A percentile compares a stretch with the other conserved stretches of the same genome.
Conservation (phyloP, 805 yeast genomes). For the Saturnispora besseyi region DNA sequence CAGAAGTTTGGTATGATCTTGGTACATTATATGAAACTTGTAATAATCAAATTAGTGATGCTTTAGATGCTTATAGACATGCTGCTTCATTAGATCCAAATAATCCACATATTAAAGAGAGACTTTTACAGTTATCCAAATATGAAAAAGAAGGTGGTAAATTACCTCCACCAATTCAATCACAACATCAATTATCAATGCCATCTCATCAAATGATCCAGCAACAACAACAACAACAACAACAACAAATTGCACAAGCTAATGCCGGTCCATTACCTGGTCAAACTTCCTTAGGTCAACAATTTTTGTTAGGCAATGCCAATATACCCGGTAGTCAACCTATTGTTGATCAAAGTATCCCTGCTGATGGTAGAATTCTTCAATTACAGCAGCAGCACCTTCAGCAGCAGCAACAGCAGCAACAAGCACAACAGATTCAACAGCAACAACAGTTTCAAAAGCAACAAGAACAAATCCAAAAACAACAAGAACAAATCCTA, state of each 20-base stretch:
- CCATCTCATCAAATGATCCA: constrained; percentile 32
- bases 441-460: constrained; percentile 4
- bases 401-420: constrained; percentile 5
- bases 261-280: constrained; percentile 22
- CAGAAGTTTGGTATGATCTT: constrained; percentile 97
- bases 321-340: neutral
- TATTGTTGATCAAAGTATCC: neutral
- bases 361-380: constrained; percentile 1
- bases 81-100: constrained; percentile 94
- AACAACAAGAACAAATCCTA: neutral
- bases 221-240: constrained; percentile 26
- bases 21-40: constrained; percentile 97
- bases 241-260: constrained; percentile 18
- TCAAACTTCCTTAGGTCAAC: constrained; percentile 24
- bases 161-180: constrained; percentile 44
- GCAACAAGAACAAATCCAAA: constrained; percentile 1
- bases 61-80: constrained; percentile 92
- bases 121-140: constrained; percentile 76
- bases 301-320: constrained; percentile 11
- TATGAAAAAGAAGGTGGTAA: constrained; percentile 62
- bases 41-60: constrained; percentile 90
- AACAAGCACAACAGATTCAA: constrained; percentile 1
- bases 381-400: constrained; percentile 7
- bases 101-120: constrained; percentile 87
- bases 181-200: constrained; percentile 44